These are phyloP conservation scores for Penicillium silybi DNA, from an alignment of 495 filamentous ascomycete genomes.

Conservation along the genomic window DNA sequence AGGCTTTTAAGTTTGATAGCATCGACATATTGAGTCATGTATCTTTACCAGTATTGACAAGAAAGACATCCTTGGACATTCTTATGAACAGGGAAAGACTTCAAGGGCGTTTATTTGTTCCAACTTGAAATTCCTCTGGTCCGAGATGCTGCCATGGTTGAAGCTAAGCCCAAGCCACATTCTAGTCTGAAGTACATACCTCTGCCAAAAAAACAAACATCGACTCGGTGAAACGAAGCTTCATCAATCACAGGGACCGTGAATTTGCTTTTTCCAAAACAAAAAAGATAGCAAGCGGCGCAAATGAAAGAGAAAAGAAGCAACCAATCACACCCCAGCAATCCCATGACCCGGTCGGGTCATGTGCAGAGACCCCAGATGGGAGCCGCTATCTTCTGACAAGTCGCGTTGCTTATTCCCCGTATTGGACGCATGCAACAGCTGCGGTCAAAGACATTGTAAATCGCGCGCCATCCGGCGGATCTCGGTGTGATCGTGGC, in stretches of 20 bases:
- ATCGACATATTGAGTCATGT: not conserved
- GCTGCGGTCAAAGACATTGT: slow-evolving; percentile 16
- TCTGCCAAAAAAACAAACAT: not conserved
- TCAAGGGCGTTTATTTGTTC: not conserved
- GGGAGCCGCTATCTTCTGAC: slow-evolving; percentile 22
- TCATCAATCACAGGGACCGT: not conserved
- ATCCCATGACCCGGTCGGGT: slow-evolving; percentile 1
- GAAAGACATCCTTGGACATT: not conserved
- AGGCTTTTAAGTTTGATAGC: not conserved
- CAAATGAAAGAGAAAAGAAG: not conserved
- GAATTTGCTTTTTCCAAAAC: not conserved
- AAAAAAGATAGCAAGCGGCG: not conserved
- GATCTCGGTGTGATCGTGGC: slow-evolving; percentile 27
- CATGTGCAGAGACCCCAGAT: slow-evolving; percentile 6
- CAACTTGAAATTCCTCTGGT: not conserved
- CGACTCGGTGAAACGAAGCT: not conserved
- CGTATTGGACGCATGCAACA: slow-evolving; percentile 18
- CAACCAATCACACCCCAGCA: not conserved
- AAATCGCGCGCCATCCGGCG: slow-evolving; percentile 11
- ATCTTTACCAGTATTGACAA: not conserved
- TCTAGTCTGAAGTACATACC: not conserved
- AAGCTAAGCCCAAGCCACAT: not conserved
- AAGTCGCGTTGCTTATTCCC: slow-evolving; percentile 19
- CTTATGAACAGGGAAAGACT: not conserved
- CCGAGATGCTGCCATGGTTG: not conserved